Evolutionary conservation across 805 yeast species (phyloP).

Genomic region (Blastobotrys chiropterorum): DNA sequence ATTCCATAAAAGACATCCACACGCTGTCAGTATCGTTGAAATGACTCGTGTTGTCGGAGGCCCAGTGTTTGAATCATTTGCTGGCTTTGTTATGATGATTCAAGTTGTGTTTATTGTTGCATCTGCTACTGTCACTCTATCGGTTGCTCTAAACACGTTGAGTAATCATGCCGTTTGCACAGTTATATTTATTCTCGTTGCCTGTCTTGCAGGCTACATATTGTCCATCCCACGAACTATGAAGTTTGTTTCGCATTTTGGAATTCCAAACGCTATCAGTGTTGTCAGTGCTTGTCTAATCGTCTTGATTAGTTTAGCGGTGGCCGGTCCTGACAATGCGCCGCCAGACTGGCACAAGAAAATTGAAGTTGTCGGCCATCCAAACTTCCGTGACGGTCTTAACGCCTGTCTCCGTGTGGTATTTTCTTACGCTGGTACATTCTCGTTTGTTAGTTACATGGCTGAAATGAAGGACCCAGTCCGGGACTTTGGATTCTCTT

Average conservation of each 20-base stretch:
- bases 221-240: conserved; percentile 54
- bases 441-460: conserved; percentile 56
- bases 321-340: conserved; percentile 49
- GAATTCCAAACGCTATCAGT: conserved; percentile 48
- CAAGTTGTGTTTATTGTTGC: background rate
- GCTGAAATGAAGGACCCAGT: conserved; percentile 51
- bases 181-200: conserved; percentile 45
- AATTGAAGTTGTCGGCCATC: conserved; percentile 28
- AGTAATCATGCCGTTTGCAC: conserved; percentile 46
- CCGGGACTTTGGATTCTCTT: conserved; percentile 50
- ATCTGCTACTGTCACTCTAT: background rate
- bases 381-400: conserved; percentile 51
- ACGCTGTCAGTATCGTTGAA: background rate
- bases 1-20: background rate
- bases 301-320: conserved; percentile 35
- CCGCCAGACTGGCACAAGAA: conserved; percentile 31
- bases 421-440: conserved; percentile 59
- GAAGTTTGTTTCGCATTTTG: conserved; percentile 45
- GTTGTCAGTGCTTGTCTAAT: conserved; percentile 52
- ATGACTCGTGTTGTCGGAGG: background rate
- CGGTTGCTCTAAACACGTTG: conserved; percentile 41
- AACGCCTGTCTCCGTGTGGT: conserved; percentile 52
- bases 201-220: conserved; percentile 44
- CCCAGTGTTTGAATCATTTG: background rate
- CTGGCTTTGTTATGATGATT: background rate